phyloP scores from a whole-genome alignment of 2,329 filamentous ascomycete genomes.

The Diaporthe ilicicola region DNA sequence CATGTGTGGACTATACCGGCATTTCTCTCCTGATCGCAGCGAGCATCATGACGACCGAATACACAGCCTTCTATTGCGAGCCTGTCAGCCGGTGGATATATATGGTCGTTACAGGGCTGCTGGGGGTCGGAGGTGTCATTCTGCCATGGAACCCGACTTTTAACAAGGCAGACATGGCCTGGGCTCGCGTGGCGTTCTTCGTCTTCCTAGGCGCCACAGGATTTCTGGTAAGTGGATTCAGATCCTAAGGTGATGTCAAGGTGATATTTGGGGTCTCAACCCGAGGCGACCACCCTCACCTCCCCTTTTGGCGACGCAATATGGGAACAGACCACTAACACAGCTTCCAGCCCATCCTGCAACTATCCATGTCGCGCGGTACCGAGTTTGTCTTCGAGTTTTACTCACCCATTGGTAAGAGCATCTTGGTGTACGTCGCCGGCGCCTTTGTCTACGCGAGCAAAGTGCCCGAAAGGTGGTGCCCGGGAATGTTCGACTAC shows the following conservation, averaged over 20 bases:
- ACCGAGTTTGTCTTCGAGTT: constrained; percentile 85
- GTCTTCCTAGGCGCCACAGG: constrained; percentile 87
- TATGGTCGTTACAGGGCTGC: constrained; percentile 79
- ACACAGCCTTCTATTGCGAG: constrained; percentile 98
- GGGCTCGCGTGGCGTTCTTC: constrained; percentile 92
- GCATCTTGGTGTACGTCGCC: constrained; percentile 82
- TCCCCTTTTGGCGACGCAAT: neutral
- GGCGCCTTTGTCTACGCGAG: constrained; percentile 90
- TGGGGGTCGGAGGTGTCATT: constrained; percentile 88
- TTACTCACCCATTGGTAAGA: constrained; percentile 88
- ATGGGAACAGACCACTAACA: neutral
- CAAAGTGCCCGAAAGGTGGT: constrained; percentile 93
- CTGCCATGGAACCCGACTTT: constrained; percentile 96
- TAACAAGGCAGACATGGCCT: constrained; percentile 91
- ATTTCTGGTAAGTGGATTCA: constrained; percentile 62
- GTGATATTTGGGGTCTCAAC: neutral
- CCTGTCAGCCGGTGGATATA: constrained; percentile 86
- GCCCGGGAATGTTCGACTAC: constrained; percentile 93
- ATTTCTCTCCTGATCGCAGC: constrained; percentile 95
- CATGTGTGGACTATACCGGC: constrained; percentile 97
- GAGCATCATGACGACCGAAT: constrained; percentile 97
- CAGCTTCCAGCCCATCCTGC: constrained; percentile 71
- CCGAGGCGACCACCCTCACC: no score
- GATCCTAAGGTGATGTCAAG: neutral
- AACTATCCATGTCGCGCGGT: constrained; percentile 82